Percentiles rank a stretch among this genome's conserved stretches.
phyloP scores from a whole-genome alignment of 78 protist species.

The Guillardia theta region DNA sequence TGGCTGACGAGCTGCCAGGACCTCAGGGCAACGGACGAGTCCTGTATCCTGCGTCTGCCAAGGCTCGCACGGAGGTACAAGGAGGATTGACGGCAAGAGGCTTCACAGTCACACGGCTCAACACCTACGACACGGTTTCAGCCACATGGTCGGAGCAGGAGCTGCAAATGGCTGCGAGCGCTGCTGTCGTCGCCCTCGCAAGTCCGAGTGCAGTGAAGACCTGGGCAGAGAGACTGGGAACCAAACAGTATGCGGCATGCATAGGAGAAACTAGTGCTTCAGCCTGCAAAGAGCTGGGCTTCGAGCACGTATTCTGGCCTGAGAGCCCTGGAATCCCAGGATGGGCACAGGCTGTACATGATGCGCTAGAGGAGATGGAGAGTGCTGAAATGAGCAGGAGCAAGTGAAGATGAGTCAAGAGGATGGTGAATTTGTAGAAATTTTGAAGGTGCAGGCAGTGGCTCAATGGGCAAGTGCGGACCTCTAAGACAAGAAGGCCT shows the following conservation, averaged over 20 bases:
- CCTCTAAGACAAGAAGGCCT: too few relatives aligned
- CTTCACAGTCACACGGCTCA: not conserved
- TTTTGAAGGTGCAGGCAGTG: too few relatives aligned
- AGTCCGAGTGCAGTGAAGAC: not conserved
- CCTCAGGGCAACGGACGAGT: not conserved
- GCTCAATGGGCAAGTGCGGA: too few relatives aligned
- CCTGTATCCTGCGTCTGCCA: slow-evolving; percentile 15
- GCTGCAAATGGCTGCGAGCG: not conserved
- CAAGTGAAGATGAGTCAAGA: too few relatives aligned
- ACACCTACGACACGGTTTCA: slow-evolving; percentile 5
- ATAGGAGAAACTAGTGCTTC: slow-evolving; percentile 3
- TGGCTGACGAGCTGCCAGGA: not conserved
- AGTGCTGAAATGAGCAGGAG: too few relatives aligned
- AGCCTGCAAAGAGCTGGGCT: not conserved
- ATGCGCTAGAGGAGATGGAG: not conserved
- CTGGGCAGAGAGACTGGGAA: not conserved
- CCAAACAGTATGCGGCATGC: not conserved
- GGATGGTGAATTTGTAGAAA: too few relatives aligned
- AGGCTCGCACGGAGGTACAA: not conserved
- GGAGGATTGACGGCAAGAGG: not conserved
- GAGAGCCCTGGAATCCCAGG: not conserved
- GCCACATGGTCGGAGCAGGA: not conserved
- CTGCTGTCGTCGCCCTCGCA: not conserved
- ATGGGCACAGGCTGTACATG: not conserved
- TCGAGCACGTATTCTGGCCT: not conserved